Evolutionary conservation across 495 filamentous ascomycete species (phyloP), one percentile per base, ranked within the genome.

Genomic region (Talaromyces adpressus): DNA sequence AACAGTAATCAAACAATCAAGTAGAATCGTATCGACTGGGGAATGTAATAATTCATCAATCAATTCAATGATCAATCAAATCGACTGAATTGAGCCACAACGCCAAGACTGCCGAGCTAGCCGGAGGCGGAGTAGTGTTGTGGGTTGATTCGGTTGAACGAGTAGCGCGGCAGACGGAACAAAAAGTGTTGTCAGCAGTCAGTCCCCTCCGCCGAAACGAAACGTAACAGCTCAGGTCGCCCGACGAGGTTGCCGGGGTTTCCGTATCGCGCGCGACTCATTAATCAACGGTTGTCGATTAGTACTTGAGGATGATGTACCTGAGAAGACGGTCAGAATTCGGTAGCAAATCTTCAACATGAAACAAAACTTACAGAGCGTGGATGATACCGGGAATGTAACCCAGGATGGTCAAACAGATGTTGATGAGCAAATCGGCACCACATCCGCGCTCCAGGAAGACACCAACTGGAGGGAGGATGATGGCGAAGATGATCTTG

Each of bases 401-500:
- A 71, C 88, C 89, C 71, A 97, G 82, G 68, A 93, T 85, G 57
- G 91, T 94, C 72, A 96, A 79, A 66, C 88, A 81, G 77, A 96
- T 86, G 81, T 94, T 96, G 83, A 96, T 92, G 68, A 90, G 77
- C 66, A 96, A 79, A 70, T 95, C 90, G 70, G 85, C 83, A 73
- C 85, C 84, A 78, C 89, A 92, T 71, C 92, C 92, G 45, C 88
- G 86, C 82, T 94, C 89, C 63, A 96, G 85, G 83, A 96, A 95
- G 72, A 96, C 93, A 75, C 91, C 91, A 36, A 96, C 81, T 66
- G 93, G 93, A 45, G 93, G 93, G 58, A 95, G 81, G 80, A 95
- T 77, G 79, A 95, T 81, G 79, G 91, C 89, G 72, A 93, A 80
- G 77, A 94, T 86, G 82, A 95, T 92, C 82, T 95, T 93, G 89